These are phyloP conservation scores for Daldinia loculata DNA, from an alignment of 495 filamentous ascomycete genomes.

Conservation along the genomic window DNA sequence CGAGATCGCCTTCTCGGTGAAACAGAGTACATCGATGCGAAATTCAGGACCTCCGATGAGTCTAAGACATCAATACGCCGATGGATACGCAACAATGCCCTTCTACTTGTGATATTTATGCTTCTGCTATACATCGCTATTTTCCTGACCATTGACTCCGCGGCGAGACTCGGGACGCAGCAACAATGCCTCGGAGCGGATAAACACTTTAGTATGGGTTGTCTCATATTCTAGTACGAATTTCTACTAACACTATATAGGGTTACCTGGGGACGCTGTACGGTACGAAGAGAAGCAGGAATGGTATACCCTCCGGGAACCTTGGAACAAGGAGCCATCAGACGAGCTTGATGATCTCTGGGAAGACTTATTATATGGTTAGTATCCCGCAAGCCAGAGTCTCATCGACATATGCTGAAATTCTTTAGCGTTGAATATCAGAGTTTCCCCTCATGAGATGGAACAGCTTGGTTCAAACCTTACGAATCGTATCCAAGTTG, in stretches of 20 bases:
- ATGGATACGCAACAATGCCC: constrained; percentile 3
- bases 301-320: constrained; percentile 28
- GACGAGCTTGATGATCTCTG: constrained; percentile 42
- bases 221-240: not conserved
- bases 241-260: not conserved
- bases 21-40: not conserved
- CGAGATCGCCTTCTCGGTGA: constrained; percentile 9
- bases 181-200: not conserved
- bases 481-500: constrained; percentile 38
- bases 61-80: not conserved
- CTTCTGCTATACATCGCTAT: constrained; percentile 11
- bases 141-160: constrained; percentile 3
- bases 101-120: not conserved
- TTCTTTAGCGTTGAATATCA: constrained; percentile 40
- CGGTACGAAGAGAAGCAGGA: constrained; percentile 38
- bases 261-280: constrained; percentile 7
- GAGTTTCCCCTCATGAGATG: constrained; percentile 43
- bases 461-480: constrained; percentile 30
- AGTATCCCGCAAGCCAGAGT: not conserved
- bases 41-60: not conserved
- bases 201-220: constrained; percentile 7
- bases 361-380: constrained; percentile 43
- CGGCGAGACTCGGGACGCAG: not conserved
- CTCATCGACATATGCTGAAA: not conserved
- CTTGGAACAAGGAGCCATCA: constrained; percentile 43